Conservation (phyloP, 1,139 yeast genomes). For the Magnusiomyces sp. region DNA sequence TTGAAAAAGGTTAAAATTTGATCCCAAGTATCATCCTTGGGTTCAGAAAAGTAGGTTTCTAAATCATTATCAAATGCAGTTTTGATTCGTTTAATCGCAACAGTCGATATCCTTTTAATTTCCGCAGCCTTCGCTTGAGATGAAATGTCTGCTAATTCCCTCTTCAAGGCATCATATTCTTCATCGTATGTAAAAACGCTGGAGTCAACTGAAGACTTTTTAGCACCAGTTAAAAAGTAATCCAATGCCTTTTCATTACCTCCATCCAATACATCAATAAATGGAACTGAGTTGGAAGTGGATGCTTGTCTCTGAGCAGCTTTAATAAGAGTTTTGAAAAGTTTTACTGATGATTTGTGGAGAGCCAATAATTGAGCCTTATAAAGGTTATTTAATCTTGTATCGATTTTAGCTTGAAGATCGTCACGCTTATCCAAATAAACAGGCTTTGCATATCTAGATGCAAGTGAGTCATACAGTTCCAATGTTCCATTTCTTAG, state of each 20-base stretch:
- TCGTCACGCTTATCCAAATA: slow-evolving; percentile 52
- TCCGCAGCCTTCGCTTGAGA: slow-evolving; percentile 27
- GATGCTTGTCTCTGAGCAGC: slow-evolving; percentile 7
- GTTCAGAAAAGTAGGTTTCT: slow-evolving; percentile 31
- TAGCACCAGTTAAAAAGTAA: slow-evolving; percentile 19
- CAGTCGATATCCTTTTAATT: slow-evolving; percentile 29
- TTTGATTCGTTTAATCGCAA: slow-evolving; percentile 22
- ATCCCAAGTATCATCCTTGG: slow-evolving; percentile 56
- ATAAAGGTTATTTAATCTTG: slow-evolving; percentile 32
- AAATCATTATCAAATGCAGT: slow-evolving; percentile 25
- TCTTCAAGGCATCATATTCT: slow-evolving; percentile 19
- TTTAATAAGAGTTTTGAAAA: slow-evolving; percentile 21
- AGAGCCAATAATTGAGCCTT: slow-evolving; percentile 35
- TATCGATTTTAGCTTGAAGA: slow-evolving; percentile 33
- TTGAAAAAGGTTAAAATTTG: slow-evolving; percentile 43
- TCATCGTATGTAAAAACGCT: slow-evolving; percentile 21
- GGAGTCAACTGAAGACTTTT: slow-evolving; percentile 22
- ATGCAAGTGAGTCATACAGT: slow-evolving; percentile 58
- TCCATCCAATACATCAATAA: slow-evolving; percentile 14
- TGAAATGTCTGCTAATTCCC: slow-evolving; percentile 28
- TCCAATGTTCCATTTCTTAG: slow-evolving; percentile 36
- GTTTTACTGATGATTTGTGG: slow-evolving; percentile 26
- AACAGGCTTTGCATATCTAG: slow-evolving; percentile 59
- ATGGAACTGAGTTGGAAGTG: slow-evolving; percentile 10
- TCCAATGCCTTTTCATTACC: slow-evolving; percentile 17